A percentile compares a stretch with the other conserved stretches of the same genome.
Evolutionary conservation across 306 rosid genomes (phyloP).

Genomic region (Begonia masoniana): DNA sequence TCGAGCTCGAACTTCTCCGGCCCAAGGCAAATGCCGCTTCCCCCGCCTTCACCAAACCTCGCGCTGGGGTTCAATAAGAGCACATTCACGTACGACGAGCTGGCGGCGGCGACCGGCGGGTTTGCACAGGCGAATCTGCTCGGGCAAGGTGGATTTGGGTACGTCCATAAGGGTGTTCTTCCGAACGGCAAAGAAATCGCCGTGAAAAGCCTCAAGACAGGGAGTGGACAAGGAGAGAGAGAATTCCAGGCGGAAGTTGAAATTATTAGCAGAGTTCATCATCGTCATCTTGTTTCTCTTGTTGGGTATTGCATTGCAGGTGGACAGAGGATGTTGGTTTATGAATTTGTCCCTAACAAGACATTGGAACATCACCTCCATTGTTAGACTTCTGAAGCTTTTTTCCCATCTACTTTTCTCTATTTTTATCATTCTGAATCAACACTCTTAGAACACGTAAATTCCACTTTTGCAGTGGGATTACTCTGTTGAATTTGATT

Average conservation of each 20-base stretch:
- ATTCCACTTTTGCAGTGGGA: too few species aligned
- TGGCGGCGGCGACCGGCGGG: conserved; percentile 52
- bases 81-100: conserved; percentile 67
- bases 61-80: conserved; percentile 53
- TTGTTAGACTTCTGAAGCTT: background rate
- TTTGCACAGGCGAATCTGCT: conserved; percentile 38
- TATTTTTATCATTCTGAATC: too few species aligned
- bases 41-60: conserved; percentile 63
- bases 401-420: background rate
- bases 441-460: too few species aligned
- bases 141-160: conserved; percentile 91
- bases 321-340: conserved; percentile 71
- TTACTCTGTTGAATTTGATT: too few species aligned
- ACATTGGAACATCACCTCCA: conserved; percentile 13
- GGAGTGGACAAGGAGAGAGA: conserved; percentile 71
- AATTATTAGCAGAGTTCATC: conserved; percentile 76
- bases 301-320: conserved; percentile 66
- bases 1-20: conserved; percentile 29
- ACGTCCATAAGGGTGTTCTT: conserved; percentile 68
- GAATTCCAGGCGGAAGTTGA: conserved; percentile 89
- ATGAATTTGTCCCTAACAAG: conserved; percentile 12
- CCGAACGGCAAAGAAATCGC: conserved; percentile 75
- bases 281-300: conserved; percentile 71
- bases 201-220: conserved; percentile 60
- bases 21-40: conserved; percentile 27